These are phyloP conservation scores for Maudiozyma bulderi DNA, from an alignment of 805 yeast genomes.

Conservation along the genomic window DNA sequence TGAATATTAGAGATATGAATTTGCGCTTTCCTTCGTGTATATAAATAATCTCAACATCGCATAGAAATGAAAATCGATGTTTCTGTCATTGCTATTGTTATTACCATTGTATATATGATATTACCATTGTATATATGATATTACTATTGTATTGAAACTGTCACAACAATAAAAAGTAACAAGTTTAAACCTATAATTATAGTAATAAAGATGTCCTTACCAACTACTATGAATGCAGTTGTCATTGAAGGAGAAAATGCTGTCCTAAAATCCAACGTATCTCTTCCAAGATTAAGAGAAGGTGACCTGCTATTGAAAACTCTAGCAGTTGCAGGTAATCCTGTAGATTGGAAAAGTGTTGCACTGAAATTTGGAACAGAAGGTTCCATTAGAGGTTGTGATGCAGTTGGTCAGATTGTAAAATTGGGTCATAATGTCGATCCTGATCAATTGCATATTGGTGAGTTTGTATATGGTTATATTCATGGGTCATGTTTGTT, in stretches of 20 bases:
- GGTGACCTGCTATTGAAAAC: conserved; percentile 37
- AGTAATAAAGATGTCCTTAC: conserved; percentile 5
- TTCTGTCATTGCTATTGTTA: too few species aligned
- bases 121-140: too few species aligned
- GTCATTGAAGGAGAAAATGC: conserved; percentile 30
- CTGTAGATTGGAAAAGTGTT: conserved; percentile 62
- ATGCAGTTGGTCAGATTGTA: conserved; percentile 50
- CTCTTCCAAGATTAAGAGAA: conserved; percentile 24
- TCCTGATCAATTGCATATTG: conserved; percentile 30
- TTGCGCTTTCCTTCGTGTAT: too few species aligned
- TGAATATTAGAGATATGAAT: too few species aligned
- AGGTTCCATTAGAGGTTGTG: conserved; percentile 54
- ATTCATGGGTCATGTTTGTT: conserved; percentile 44
- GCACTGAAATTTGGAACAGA: conserved; percentile 31
- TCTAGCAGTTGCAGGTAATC: conserved; percentile 50
- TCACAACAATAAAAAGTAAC: background rate
- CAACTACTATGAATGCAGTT: conserved; percentile 33
- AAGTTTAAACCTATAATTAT: background rate
- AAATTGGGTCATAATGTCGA: conserved; percentile 37
- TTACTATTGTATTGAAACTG: too few species aligned
- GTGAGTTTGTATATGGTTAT: conserved; percentile 47
- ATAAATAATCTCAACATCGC: too few species aligned
- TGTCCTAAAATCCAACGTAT: conserved; percentile 19
- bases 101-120: too few species aligned
- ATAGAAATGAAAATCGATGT: too few species aligned